Percentiles rank a stretch among this genome's conserved stretches.
Conservation (phyloP, 2,329 filamentous ascomycete genomes). For the Apiospora pterosperma region DNA sequence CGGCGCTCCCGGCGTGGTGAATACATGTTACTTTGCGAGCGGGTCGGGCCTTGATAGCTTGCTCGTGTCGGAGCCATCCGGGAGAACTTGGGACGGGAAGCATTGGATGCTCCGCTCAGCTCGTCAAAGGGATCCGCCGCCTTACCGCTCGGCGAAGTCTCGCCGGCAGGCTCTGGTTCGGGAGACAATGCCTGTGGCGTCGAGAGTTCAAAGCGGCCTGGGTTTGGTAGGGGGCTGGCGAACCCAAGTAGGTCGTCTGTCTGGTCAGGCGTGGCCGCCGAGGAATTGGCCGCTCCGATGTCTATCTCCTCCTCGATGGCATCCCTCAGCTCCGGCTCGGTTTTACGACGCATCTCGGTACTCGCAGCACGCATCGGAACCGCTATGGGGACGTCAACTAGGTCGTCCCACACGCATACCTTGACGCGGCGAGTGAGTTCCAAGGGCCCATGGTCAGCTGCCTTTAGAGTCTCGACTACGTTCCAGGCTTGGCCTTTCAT, state of each 20-base stretch:
- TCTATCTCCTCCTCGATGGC: conserved; percentile 84
- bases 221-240: conserved; percentile 64
- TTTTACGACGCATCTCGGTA: conserved; percentile 73
- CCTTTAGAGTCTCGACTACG: conserved; percentile 95
- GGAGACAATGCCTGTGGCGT: conserved; percentile 40
- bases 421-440: conserved; percentile 87
- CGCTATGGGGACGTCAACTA: conserved; percentile 92
- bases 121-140: conserved; percentile 25
- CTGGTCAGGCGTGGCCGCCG: conserved; percentile 35
- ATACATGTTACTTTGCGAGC: conserved; percentile 39
- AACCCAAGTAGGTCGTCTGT: conserved; percentile 70
- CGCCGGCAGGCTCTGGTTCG: conserved; percentile 6
- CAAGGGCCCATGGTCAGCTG: conserved; percentile 84
- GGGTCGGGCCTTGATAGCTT: conserved; percentile 40
- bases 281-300: conserved; percentile 69
- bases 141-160: conserved; percentile 11
- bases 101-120: conserved; percentile 6
- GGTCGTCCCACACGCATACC: conserved; percentile 96
- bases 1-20: conserved; percentile 47
- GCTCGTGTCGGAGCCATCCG: conserved; percentile 13
- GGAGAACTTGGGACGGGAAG: conserved; percentile 9
- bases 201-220: conserved; percentile 70
- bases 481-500: conserved; percentile 99
- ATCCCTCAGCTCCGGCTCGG: conserved; percentile 41
- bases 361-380: conserved; percentile 84